phyloP scores from a whole-genome alignment of 805 yeast genomes.

The Nakazawaea ambrosiae region DNA sequence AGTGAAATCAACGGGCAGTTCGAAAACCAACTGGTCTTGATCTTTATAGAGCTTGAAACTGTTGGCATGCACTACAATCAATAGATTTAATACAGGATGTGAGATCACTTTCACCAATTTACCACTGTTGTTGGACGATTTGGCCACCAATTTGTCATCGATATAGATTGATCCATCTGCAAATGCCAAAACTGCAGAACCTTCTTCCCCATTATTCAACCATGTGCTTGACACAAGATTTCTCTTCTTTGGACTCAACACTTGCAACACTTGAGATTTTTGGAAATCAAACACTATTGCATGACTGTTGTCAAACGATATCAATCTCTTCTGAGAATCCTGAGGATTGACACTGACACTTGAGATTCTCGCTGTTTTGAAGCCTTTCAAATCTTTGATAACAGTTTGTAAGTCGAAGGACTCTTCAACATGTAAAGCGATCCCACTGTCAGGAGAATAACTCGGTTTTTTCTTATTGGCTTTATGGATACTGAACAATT shows the following conservation, averaged over 20 bases:
- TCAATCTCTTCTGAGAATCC: neutral
- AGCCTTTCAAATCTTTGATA: slow-evolving; percentile 5
- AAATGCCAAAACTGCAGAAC: slow-evolving; percentile 2
- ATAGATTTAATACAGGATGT: slow-evolving; percentile 6
- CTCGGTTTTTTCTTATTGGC: slow-evolving; percentile 15
- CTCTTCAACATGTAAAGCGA: slow-evolving; percentile 1
- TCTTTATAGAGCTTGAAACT: slow-evolving; percentile 1
- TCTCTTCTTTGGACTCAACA: slow-evolving; percentile 6
- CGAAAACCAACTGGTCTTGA: neutral
- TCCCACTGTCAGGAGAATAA: slow-evolving; percentile 5
- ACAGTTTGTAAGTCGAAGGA: slow-evolving; percentile 1
- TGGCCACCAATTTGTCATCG: neutral
- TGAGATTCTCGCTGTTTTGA: slow-evolving; percentile 7
- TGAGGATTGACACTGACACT: neutral
- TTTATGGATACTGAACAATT: slow-evolving; percentile 17
- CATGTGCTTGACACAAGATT: slow-evolving; percentile 1
- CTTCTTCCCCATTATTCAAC: too few relatives aligned
- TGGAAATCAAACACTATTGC: slow-evolving; percentile 2
- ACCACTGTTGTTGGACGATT: neutral
- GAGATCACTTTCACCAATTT: neutral
- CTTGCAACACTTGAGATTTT: neutral
- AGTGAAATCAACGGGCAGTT: neutral
- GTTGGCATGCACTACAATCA: neutral
- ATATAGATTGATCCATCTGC: slow-evolving; percentile 4
- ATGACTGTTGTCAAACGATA: slow-evolving; percentile 8